Evolutionary conservation across 805 yeast genomes (phyloP), one percentile per base, ranked within the genome.

Genomic region (Myxozyma sirexii): DNA sequence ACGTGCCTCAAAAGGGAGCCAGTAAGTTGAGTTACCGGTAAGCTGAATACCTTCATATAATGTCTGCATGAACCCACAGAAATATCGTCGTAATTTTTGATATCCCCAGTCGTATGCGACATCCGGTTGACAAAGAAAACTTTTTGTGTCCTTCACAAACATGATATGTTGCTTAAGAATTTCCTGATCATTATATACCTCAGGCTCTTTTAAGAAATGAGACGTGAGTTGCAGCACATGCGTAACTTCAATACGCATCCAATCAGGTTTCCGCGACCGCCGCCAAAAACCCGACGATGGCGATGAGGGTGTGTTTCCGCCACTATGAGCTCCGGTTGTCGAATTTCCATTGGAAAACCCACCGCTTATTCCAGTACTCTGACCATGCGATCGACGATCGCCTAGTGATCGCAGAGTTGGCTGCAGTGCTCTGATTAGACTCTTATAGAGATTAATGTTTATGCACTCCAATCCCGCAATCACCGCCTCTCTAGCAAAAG

Each of bases 401-500:
- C 52, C 50, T 12, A 56, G 7, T 7, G 43, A 7, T n/a, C 37
- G 17, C 12, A 60, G 44, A 59, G 57, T 38, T 7, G 58, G 56
- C 38, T 56, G 61, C 37, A 68, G 45, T 13, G 62, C 56, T 67
- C 91, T 96, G 33, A 93, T 74, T 54, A 93, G 81, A 0, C 96
- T 86, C 64, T 82, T 84, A 78, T 90, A 91, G 15, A 92, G 90
- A 72, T 94, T 94, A 60, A 92, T 85, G 71, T 94, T 94, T 72
- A 92, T 84, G 62, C 96, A 90, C 64, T 96, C 87, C 55, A 96
- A 74, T 0, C 98, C 98, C 1, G 87, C 77, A n/a, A 91, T 90
- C 15, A 92, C 84, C 0, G 97, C 94, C 64, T 92, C 97, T 62
- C 89, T 79, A 7, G 94, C 82, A 64, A 84, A 77, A 2, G 81